A percentile compares a stretch with the other conserved stretches of the same genome.
Evolutionary conservation across 139 green algal species (phyloP).

Genomic region (Chlorella vulgaris): DNA sequence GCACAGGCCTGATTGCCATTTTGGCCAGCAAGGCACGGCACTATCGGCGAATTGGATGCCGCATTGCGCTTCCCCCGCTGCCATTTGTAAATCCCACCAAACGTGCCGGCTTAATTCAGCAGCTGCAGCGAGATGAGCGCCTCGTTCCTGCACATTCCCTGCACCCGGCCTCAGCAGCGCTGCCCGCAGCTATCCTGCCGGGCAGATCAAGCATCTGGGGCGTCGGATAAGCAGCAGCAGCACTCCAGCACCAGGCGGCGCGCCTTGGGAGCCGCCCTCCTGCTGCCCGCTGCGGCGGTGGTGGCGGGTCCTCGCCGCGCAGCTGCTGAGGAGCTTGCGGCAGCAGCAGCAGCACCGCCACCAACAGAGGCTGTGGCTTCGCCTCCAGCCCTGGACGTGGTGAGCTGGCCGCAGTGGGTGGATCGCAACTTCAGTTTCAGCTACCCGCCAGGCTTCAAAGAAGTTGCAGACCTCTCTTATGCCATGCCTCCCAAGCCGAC

Average conservation of each 20-base stretch:
- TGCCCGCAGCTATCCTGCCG: not conserved
- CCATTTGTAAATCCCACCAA: not conserved
- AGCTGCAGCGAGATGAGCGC: not conserved
- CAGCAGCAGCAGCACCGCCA: not conserved
- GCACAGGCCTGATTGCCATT: no score
- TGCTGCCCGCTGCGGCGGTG: conserved; percentile 7
- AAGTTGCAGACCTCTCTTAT: not conserved
- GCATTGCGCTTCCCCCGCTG: no score
- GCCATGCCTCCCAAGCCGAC: not conserved
- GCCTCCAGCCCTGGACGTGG: not conserved
- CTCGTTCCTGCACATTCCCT: not conserved
- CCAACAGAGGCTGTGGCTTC: not conserved
- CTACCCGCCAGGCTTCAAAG: conserved; percentile 19
- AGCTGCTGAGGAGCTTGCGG: not conserved
- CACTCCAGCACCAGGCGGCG: not conserved
- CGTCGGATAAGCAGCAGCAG: no score
- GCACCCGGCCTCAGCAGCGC: not conserved
- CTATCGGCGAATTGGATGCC: no score
- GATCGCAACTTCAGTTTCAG: conserved; percentile 23
- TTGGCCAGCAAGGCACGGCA: no score
- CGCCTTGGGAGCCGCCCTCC: conserved; percentile 15
- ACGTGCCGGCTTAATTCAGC: not conserved
- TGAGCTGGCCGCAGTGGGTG: conserved; percentile 18
- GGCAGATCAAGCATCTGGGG: not conserved
- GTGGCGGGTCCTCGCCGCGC: not conserved